These are phyloP conservation scores for Noccaea bulbosa DNA, from an alignment of 345 rosid species.

Conservation along the genomic window DNA sequence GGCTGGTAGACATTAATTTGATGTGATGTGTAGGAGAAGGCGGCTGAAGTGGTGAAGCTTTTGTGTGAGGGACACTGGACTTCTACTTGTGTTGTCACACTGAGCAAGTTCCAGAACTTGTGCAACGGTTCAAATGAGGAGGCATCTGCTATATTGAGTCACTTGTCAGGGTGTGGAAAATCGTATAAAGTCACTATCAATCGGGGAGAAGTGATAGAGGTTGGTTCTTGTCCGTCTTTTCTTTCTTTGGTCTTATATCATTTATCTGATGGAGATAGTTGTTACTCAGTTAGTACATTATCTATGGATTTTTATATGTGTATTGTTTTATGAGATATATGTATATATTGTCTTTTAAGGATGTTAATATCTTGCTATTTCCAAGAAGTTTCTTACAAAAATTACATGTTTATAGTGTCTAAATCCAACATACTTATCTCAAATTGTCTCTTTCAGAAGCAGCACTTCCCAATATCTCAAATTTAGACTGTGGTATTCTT, in stretches of 20 bases:
- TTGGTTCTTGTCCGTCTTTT: constrained; percentile 29
- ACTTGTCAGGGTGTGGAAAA: constrained; percentile 65
- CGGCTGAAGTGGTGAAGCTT: constrained; percentile 36
- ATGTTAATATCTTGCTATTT: constrained; percentile 7
- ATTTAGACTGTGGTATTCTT: constrained; percentile 70
- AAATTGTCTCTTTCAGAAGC: constrained; percentile 70
- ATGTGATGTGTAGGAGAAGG: constrained; percentile 39
- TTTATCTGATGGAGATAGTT: too few species aligned
- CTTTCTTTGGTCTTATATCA: too few species aligned
- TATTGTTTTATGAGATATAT: constrained; percentile 4
- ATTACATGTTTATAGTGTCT: not conserved
- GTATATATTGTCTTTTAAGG: not conserved
- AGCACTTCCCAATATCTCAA: constrained; percentile 56
- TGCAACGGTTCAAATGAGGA: constrained; percentile 73
- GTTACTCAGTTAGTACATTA: not conserved
- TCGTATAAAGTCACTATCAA: constrained; percentile 56
- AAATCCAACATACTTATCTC: constrained; percentile 39
- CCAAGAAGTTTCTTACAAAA: not conserved
- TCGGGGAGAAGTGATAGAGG: constrained; percentile 75
- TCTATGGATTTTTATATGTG: not conserved
- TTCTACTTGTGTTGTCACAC: constrained; percentile 57
- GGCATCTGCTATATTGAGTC: constrained; percentile 72
- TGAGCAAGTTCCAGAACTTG: constrained; percentile 59
- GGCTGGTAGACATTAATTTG: too few species aligned
- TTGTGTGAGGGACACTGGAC: constrained; percentile 48